These are phyloP conservation scores for Golubevia pallescens DNA, from an alignment of 1,284 basidiomycete genomes.

Conservation along the genomic window DNA sequence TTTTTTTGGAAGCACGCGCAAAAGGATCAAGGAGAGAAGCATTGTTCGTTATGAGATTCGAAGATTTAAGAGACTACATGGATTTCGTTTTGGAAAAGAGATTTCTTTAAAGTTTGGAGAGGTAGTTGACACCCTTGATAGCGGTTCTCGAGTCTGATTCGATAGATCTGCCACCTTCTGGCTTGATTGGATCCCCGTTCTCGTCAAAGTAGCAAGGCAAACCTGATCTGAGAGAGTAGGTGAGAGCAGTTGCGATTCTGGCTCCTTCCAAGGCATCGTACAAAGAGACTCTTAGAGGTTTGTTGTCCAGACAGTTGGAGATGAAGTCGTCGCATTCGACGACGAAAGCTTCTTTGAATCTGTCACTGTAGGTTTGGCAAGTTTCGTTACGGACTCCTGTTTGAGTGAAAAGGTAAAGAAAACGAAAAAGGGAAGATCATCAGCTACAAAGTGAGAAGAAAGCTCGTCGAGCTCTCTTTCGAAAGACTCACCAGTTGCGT, in stretches of 20 bases:
- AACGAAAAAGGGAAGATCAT: too few relatives aligned
- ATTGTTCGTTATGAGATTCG: too few relatives aligned
- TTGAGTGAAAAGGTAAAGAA: too few relatives aligned
- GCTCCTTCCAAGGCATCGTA: conserved; percentile 6
- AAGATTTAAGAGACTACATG: too few relatives aligned
- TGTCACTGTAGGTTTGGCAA: conserved; percentile 3
- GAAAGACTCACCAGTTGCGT: not conserved
- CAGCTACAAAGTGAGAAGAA: too few relatives aligned
- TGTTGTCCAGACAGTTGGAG: not conserved
- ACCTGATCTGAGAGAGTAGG: not conserved
- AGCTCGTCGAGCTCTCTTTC: too few relatives aligned
- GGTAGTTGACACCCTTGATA: too few relatives aligned
- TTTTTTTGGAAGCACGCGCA: too few relatives aligned
- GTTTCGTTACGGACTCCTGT: conserved; percentile 1
- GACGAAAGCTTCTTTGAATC: conserved; percentile 10
- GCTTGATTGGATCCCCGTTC: not conserved
- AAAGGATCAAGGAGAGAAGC: too few relatives aligned
- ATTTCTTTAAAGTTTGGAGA: too few relatives aligned
- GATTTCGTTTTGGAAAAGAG: too few relatives aligned
- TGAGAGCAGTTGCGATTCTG: conserved; percentile 3
- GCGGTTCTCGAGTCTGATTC: not conserved
- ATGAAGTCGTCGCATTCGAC: conserved; percentile 4
- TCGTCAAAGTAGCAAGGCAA: conserved; percentile 2
- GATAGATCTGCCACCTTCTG: conserved; percentile 30
- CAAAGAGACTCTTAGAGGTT: conserved; percentile 1